Evolutionary conservation across 805 yeast genomes (phyloP), one percentile per base, ranked within the genome.

Genomic region (Kluyveromyces starmeri): DNA sequence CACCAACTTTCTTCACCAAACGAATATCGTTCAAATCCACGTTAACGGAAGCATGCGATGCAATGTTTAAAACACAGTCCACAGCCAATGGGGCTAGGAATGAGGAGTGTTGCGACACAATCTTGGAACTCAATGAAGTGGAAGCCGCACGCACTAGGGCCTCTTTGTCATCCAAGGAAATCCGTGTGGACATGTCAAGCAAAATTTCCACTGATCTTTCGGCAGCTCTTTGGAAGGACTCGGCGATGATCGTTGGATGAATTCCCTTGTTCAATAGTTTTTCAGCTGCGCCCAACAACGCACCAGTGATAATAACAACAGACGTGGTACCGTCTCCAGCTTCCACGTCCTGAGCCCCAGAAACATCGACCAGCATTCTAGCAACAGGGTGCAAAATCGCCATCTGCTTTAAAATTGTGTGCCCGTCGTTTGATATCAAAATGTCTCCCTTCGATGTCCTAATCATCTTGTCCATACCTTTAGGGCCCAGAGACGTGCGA

Each of bases 301-400:
- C 89, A 23, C 98, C 99, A 5, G 96, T 84, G 42, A 92, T 68
- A 36, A 92, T 89, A 19, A 94, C 98, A 20, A 92, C 98, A 2
- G 96, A 80, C 0, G 99, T 92, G 21, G 99, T 92, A 44, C 99
- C 99, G 58, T 92, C 99, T 37, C 99, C 99, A n/a, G 97, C 98
- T 61, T 88, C 99, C 24, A 88, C 82, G 51, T 92, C 99, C 63
- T 92, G 99, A 1, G 98, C 97, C 27, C 88, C 96, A 40, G 95
- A 81, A 18, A 92, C 83, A 56, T 92, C 97, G 28, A 92, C 98
- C n/a, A 76, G 67, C 97, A 92, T 92, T 53, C 86, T 81, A 1
- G 98, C 98, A 2, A 96, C 99, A 2, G 99, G 99, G 58, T 92
- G 98, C 56, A 92, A 71, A 33, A 92, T 94, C 2, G 98, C 97